phyloP scores from a whole-genome alignment of 179 eudicot genomes.

The Silene noctiflora region DNA sequence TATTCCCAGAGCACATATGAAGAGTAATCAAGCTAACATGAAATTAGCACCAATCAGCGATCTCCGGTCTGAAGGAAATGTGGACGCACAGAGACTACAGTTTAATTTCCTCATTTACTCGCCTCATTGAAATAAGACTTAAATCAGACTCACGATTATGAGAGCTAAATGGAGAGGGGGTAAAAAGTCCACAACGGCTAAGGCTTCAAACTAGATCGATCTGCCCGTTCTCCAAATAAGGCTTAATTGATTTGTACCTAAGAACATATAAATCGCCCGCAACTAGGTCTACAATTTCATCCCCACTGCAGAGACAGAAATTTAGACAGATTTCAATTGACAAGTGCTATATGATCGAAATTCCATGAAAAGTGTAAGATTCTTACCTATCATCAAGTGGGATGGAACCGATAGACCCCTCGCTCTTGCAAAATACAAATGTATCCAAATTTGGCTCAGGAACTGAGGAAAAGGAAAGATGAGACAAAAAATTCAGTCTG shows the following conservation, averaged over 20 bases:
- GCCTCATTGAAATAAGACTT: background rate
- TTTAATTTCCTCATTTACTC: background rate
- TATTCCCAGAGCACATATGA: background rate
- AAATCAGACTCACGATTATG: background rate
- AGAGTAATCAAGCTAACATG: conserved; percentile 1
- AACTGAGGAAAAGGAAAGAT: conserved; percentile 33
- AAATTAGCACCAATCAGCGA: background rate
- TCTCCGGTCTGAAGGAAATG: background rate
- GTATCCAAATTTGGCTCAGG: conserved; percentile 71
- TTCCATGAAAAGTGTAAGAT: background rate
- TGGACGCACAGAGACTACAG: conserved; percentile 1
- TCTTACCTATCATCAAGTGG: conserved; percentile 80
- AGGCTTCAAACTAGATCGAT: conserved; percentile 68
- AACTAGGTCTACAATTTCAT: conserved; percentile 70
- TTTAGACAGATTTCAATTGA: conserved; percentile 11
- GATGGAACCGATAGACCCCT: conserved; percentile 64
- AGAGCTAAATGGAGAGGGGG: background rate
- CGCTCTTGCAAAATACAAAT: conserved; percentile 76
- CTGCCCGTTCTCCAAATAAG: conserved; percentile 62
- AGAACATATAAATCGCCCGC: conserved; percentile 75
- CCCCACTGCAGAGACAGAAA: conserved; percentile 50
- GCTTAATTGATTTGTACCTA: conserved; percentile 76
- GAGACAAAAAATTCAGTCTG: background rate
- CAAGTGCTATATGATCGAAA: background rate
- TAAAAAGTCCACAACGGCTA: background rate